phyloP scores from a whole-genome alignment of 2,329 filamentous ascomycete species.

The Pezicula neosporulosa region DNA sequence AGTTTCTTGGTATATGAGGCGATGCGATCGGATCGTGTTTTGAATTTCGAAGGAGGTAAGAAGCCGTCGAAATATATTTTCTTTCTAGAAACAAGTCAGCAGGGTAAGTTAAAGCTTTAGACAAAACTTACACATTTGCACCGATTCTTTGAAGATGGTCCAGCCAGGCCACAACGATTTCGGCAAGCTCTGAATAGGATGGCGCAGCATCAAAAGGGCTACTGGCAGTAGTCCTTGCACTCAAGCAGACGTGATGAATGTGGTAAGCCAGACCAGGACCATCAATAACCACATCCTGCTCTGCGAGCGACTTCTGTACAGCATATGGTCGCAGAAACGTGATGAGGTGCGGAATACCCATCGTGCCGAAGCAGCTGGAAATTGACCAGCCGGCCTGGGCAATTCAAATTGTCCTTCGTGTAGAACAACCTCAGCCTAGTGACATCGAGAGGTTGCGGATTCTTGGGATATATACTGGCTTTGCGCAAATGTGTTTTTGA shows the following conservation, averaged over 20 bases:
- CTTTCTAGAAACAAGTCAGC: slow-evolving; percentile 39
- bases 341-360: slow-evolving; percentile 60
- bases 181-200: slow-evolving; percentile 60
- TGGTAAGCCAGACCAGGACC: slow-evolving; percentile 77
- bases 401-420: too few species aligned
- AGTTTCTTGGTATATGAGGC: slow-evolving; percentile 19
- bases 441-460: too few species aligned
- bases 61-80: slow-evolving; percentile 85
- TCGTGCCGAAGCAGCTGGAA: slow-evolving; percentile 15
- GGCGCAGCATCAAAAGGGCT: slow-evolving; percentile 51
- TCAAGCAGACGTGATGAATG: slow-evolving; percentile 57
- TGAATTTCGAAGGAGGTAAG: slow-evolving; percentile 51
- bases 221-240: slow-evolving; percentile 29
- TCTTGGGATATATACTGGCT: too few species aligned
- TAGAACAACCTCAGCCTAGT: too few species aligned
- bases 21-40: slow-evolving; percentile 21
- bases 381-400: too few species aligned
- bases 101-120: neutral
- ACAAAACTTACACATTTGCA: slow-evolving; percentile 54
- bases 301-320: slow-evolving; percentile 35
- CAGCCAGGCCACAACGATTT: slow-evolving; percentile 59
- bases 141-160: slow-evolving; percentile 50
- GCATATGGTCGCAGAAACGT: slow-evolving; percentile 51
- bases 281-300: slow-evolving; percentile 58
- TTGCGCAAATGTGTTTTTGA: too few species aligned